Base-by-base conservation (phyloP, 2,329 filamentous ascomycete species). In the Cercospora sp. region DNA sequence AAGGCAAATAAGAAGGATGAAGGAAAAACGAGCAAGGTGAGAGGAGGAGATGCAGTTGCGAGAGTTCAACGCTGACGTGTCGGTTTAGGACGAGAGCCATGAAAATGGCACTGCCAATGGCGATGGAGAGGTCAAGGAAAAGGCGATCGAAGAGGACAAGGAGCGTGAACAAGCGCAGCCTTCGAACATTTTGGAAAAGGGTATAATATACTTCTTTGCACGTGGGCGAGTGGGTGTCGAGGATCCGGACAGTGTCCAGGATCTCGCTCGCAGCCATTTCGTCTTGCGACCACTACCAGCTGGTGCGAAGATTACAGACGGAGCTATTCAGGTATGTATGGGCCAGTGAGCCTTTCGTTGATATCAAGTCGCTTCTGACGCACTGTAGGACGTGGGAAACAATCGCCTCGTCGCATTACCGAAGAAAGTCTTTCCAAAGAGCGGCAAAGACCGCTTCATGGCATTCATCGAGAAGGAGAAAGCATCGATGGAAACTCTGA, bases 161-260 rank as follows among this genome's bases (percentile, higher is more conserved):
- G 77, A 85, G 61, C 83, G 86, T 51, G 83, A 85, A 73, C 79
- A 84, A 55, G 79, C 82, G 2, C 79, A 85, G 45, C 83, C 88
- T 1, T 87, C 85, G 5, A 89, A 83, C 68, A 88, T 97, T 26
- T 84, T 96, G 2, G 93, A 97, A 76, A 97, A 95, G 75, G 93
- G 93, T 3, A 86, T 95, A 73, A 89, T 97, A 73, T 97, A 97
- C 83, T 97, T 97, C 85, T 96, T 97, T 83, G 90, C 91, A 74
- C 89, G 93, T 18, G 88, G 89, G 7, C 89, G 92, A 12, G 91
- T 97, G 43, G 87, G 88, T 61, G 85, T 91, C 28, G 87, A 92
- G 4, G 85, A 91, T 6, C 89, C 92, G 0, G 85, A 89, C 18
- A 85, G 86, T 57, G 83, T 94, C 1, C 81, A 86, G 49, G 93